A percentile compares a stretch with the other conserved stretches of the same genome.
Conservation (phyloP, 805 yeast species). For the Spathaspora boniae region DNA sequence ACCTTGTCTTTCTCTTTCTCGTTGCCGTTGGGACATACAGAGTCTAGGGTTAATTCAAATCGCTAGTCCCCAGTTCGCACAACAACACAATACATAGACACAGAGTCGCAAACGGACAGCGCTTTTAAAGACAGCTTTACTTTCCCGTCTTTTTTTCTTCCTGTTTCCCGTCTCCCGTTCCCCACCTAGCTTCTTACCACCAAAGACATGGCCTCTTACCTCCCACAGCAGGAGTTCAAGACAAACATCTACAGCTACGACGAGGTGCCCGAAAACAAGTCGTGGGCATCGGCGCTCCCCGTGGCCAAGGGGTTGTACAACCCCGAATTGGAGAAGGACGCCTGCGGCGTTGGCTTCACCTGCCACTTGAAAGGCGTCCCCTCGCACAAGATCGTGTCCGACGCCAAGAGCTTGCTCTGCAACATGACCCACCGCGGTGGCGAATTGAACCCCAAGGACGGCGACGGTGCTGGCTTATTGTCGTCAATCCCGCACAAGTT, state of each 20-base stretch:
- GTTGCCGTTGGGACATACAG: no score
- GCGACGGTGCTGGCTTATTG: constrained; percentile 98
- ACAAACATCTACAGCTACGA: constrained; percentile 58
- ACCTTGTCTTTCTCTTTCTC: neutral
- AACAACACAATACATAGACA: no score
- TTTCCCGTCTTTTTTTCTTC: constrained; percentile 1
- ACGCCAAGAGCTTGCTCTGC: constrained; percentile 82
- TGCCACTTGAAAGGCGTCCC: constrained; percentile 86
- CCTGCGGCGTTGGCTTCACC: constrained; percentile 98
- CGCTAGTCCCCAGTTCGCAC: neutral
- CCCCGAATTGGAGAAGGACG: constrained; percentile 92
- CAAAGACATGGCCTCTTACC: no score
- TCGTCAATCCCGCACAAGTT: constrained; percentile 89
- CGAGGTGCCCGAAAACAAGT: constrained; percentile 70
- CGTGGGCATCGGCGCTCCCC: constrained; percentile 93
- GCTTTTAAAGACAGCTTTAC: neutral
- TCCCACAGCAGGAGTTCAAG: constrained; percentile 36
- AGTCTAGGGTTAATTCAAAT: no score
- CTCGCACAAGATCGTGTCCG: constrained; percentile 90
- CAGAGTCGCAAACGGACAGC: neutral
- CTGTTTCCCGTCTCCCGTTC: no score
- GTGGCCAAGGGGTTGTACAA: constrained; percentile 85
- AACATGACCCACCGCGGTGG: constrained; percentile 99
- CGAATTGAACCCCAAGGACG: constrained; percentile 94
- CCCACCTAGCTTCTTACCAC: no score